These are phyloP conservation scores for Sporothrix pallida DNA, from an alignment of 2,329 filamentous ascomycete genomes.

Conservation along the genomic window DNA sequence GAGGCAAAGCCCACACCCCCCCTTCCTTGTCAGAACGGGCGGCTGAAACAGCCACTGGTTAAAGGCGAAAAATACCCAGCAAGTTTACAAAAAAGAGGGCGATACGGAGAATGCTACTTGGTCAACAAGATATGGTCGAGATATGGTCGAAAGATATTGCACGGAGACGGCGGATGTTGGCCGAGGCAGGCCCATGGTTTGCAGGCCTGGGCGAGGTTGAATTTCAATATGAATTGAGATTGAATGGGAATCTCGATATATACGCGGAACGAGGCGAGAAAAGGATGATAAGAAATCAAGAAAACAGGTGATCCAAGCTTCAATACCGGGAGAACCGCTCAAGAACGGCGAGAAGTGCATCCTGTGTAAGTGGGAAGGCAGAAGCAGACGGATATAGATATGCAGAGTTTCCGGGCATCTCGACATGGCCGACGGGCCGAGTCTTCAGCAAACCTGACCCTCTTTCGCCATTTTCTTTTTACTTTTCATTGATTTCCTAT, in stretches of 20 bases:
- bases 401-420: neutral
- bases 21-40: slow-evolving; percentile 24
- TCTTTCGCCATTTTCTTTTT: neutral
- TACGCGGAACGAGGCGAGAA: neutral
- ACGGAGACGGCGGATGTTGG: slow-evolving; percentile 15
- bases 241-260: neutral
- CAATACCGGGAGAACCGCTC: neutral
- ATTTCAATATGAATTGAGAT: neutral
- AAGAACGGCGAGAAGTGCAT: neutral
- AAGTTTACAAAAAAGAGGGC: neutral
- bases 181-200: neutral
- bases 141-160: slow-evolving; percentile 3
- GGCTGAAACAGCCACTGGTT: slow-evolving; percentile 32
- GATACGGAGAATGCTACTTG: neutral
- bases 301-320: neutral
- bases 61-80: slow-evolving; percentile 14
- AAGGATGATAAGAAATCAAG: neutral
- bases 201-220: neutral
- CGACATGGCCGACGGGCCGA: neutral
- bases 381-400: neutral
- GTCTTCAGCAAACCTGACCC: neutral
- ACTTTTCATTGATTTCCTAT: neutral
- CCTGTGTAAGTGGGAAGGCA: neutral
- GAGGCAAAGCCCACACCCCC: slow-evolving; percentile 22
- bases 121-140: neutral